Evolutionary conservation across 2,329 filamentous ascomycete species (phyloP), one percentile per base, ranked within the genome.

Genomic region (Alternaria ventricosa): DNA sequence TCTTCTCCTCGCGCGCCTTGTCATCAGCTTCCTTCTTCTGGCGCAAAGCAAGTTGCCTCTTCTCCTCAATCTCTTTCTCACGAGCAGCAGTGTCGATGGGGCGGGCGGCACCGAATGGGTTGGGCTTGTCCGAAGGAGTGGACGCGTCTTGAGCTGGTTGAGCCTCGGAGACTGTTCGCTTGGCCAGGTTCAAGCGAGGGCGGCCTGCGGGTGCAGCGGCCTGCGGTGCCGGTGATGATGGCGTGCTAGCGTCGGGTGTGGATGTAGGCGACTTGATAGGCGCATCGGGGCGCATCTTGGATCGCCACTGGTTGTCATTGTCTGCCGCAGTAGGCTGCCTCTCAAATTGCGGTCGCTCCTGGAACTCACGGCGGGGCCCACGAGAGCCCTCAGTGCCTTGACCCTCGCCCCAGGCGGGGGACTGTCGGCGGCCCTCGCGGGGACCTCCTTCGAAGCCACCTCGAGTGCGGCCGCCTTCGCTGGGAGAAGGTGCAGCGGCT

Each of bases 1-100:
- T 82, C 79, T 85, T 88, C 69, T 90, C 89, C 55, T 89, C 93
- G 81, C 93, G 94, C 47, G 88, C 90, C 84, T 94, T 96, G 67
- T 96, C 93, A 1, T 96, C 93, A 1, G 90, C 89, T 73, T 97
- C 94, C 77, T 90, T 92, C 88, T 96, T 97, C 80, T 96, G 90
- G 68, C 89, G 89, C 25, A 94, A 67, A 7, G 88, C 87, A 62
- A 92, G 85, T 74, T 92, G 85, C 69, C 92, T 88, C 86, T 93
- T 97, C 83, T 97, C 93, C 75, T 96, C 95, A 61, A 99, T 89
- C 80, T 96, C 90, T 73, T 90, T 91, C 84, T 98, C 95, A 70
- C 92, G 90, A 13, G 94, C 88, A 49, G 93, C 92, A 50, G 95
- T 98, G 82, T 99, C 94, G 73, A 98, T 97, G 59, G 96, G 96